Evolutionary conservation across 2,329 filamentous ascomycete genomes (phyloP).

Genomic region (Penicillium sp.): DNA sequence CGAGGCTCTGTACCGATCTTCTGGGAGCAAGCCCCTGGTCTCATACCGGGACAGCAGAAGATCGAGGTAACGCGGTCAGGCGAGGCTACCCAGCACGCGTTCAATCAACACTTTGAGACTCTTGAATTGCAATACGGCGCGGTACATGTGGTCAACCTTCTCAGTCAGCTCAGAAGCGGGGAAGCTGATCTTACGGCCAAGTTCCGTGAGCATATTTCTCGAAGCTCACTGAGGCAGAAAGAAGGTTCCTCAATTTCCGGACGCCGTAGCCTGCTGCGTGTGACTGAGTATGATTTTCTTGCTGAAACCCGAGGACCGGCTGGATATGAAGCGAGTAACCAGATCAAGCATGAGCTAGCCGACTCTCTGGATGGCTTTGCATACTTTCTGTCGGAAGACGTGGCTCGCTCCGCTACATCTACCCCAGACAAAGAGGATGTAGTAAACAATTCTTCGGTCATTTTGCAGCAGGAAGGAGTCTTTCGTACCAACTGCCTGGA

Average conservation of each 20-base stretch:
- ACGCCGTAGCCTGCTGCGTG: slow-evolving; percentile 72
- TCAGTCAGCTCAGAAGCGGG: slow-evolving; percentile 84
- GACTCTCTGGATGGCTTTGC: slow-evolving; percentile 81
- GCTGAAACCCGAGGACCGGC: slow-evolving; percentile 83
- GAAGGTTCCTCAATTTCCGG: slow-evolving; percentile 51
- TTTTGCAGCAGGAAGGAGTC: slow-evolving; percentile 90
- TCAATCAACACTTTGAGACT: slow-evolving; percentile 91
- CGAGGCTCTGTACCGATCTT: slow-evolving; percentile 93
- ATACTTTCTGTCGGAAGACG: slow-evolving; percentile 82
- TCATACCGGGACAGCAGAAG: slow-evolving; percentile 90
- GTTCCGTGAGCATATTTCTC: slow-evolving; percentile 73
- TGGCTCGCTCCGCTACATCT: slow-evolving; percentile 48
- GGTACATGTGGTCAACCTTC: slow-evolving; percentile 86
- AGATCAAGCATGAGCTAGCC: slow-evolving; percentile 76
- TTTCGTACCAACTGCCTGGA: slow-evolving; percentile 96
- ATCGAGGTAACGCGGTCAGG: slow-evolving; percentile 84
- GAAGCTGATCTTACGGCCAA: slow-evolving; percentile 79
- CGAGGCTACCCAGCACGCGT: slow-evolving; percentile 89
- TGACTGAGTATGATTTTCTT: slow-evolving; percentile 94
- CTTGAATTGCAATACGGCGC: slow-evolving; percentile 84
- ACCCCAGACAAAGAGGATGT: slow-evolving; percentile 43
- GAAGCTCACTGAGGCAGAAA: slow-evolving; percentile 66
- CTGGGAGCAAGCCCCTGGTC: slow-evolving; percentile 89
- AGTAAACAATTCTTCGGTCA: slow-evolving; percentile 54
- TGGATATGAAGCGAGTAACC: slow-evolving; percentile 86